Percentiles rank a stretch among this genome's conserved stretches.
Evolutionary conservation across 768 basidiomycete species (phyloP).

Genomic region (Suillus occidentalis): DNA sequence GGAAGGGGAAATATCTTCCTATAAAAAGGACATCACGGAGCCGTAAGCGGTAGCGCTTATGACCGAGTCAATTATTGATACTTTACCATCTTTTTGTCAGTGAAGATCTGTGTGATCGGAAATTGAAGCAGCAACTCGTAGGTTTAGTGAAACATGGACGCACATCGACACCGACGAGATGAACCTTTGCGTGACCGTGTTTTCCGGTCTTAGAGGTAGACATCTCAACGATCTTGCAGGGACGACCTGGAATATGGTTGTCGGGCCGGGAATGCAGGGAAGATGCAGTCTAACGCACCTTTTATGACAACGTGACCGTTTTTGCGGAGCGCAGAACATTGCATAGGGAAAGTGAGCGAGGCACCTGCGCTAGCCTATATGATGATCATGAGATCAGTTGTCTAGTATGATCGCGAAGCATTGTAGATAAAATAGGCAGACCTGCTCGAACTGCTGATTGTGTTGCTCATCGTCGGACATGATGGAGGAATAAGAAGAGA

Average conservation of each 20-base stretch:
- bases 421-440: constrained; percentile 31
- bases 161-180: constrained; percentile 95
- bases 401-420: constrained; percentile 12
- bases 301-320: constrained; percentile 96
- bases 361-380: constrained; percentile 69
- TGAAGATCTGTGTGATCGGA: constrained; percentile 79
- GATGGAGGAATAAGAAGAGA: constrained; percentile 29
- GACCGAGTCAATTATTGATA: constrained; percentile 19
- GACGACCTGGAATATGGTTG: constrained; percentile 54
- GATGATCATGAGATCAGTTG: constrained; percentile 19
- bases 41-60: constrained; percentile 2
- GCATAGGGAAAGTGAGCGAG: constrained; percentile 80
- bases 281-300: constrained; percentile 38
- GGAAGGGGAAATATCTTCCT: constrained; percentile 94
- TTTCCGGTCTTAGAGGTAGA: constrained; percentile 99
- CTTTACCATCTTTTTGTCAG: constrained; percentile 90
- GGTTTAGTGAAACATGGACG: constrained; percentile 32
- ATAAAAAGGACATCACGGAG: constrained; percentile 14
- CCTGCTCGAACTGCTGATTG: constrained; percentile 86
- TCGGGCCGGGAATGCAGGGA: constrained; percentile 3
- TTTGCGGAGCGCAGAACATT: constrained; percentile 96
- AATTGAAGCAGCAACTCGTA: constrained; percentile 15
- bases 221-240: constrained; percentile 99
- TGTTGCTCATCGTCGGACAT: constrained; percentile 92
- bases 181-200: constrained; percentile 99